Percentiles rank a stretch among this genome's conserved stretches.
Conservation (phyloP, 2,329 filamentous ascomycete species). For the Tolypocladium inflatum region DNA sequence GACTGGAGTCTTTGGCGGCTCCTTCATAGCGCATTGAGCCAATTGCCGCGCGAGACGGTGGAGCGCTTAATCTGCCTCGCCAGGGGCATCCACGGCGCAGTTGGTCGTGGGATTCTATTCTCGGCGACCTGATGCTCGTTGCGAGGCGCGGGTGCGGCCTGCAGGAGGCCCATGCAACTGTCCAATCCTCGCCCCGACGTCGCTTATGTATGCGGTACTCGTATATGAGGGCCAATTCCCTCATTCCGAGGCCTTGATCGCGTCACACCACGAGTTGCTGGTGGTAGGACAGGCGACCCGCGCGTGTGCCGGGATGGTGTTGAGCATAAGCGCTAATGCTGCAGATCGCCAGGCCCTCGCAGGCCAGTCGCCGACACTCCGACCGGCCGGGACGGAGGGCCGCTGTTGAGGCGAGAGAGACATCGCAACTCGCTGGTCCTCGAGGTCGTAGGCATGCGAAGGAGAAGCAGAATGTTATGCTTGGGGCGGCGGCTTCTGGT, state of each 20-base stretch:
- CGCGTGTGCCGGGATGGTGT: neutral
- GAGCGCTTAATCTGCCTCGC: neutral
- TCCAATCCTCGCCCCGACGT: neutral
- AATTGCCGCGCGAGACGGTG: neutral
- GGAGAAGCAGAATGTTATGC: neutral
- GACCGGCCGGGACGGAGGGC: no score
- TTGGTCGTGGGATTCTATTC: neutral
- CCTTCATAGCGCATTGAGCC: neutral
- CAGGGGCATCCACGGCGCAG: neutral
- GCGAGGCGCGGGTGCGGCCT: neutral
- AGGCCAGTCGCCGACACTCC: neutral
- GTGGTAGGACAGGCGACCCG: neutral
- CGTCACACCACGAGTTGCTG: neutral
- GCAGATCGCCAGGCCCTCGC: neutral
- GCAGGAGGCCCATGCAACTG: neutral
- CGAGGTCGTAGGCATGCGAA: neutral
- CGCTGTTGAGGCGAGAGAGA: no score
- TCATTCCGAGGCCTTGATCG: neutral
- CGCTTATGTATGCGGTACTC: neutral
- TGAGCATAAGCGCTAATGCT: neutral
- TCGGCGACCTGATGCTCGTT: neutral
- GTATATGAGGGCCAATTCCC: neutral
- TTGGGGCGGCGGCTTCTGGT: neutral
- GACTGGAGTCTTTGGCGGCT: neutral
- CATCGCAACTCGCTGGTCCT: neutral